phyloP scores from a whole-genome alignment of 2,329 filamentous ascomycete genomes.

The Phyllosticta citribraziliensis region DNA sequence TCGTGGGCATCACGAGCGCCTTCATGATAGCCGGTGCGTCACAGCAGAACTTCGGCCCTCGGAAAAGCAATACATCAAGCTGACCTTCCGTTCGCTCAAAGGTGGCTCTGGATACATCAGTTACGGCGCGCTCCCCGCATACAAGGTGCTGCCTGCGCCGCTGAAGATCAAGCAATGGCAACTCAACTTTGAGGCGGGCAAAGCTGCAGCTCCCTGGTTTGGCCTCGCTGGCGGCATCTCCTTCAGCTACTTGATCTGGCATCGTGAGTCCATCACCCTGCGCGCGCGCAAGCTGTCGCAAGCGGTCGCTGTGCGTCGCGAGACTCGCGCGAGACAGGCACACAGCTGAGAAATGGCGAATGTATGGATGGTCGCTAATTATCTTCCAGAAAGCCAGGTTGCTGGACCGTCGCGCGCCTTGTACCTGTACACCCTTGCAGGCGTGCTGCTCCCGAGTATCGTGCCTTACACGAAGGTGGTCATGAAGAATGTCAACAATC shows the following conservation, averaged over 20 bases:
- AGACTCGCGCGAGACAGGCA: neutral
- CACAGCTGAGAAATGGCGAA: neutral
- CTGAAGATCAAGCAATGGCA: constrained; percentile 17
- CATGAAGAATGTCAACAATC: constrained; percentile 16
- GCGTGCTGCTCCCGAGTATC: constrained; percentile 14
- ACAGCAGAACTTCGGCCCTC: neutral
- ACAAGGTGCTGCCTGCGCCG: constrained; percentile 13
- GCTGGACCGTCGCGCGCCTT: neutral
- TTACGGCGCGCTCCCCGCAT: constrained; percentile 13
- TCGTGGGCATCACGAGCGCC: constrained; percentile 13
- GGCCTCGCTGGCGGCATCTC: constrained; percentile 13
- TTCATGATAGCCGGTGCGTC: constrained; percentile 10
- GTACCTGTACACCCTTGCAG: constrained; percentile 16
- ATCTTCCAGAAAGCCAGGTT: neutral
- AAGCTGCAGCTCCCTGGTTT: constrained; percentile 13
- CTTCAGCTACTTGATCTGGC: constrained; percentile 7
- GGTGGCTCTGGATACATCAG: constrained; percentile 10
- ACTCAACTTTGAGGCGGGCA: constrained; percentile 15
- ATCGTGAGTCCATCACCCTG: constrained; percentile 11
- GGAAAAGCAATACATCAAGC: neutral
- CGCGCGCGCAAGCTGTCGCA: neutral
- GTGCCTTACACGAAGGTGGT: constrained; percentile 18
- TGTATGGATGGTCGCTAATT: neutral
- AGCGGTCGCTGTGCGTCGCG: neutral
- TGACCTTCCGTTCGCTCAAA: neutral